phyloP scores from a whole-genome alignment of 768 basidiomycete species.

The Cubamyces sp. region DNA sequence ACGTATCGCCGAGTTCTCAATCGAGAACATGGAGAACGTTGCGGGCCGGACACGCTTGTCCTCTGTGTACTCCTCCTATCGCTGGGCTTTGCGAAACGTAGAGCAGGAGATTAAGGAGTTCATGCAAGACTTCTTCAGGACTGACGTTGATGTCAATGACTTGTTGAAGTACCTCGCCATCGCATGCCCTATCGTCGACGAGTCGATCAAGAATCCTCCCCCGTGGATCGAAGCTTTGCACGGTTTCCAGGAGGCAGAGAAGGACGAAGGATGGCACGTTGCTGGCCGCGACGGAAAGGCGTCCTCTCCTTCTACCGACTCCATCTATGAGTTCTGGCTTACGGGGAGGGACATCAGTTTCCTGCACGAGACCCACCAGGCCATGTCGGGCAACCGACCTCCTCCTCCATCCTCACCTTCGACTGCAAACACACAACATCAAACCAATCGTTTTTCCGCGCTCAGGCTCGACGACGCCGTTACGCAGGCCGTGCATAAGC shows the following conservation, averaged over 20 bases:
- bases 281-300: slow-evolving; percentile 3
- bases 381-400: background rate
- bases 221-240: slow-evolving; percentile 44
- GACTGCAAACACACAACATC: too few species aligned
- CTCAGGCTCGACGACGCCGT: too few species aligned
- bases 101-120: slow-evolving; percentile 51
- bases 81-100: slow-evolving; percentile 35
- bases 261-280: slow-evolving; percentile 17
- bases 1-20: slow-evolving; percentile 57
- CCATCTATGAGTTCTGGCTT: slow-evolving; percentile 57
- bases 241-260: background rate
- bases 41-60: slow-evolving; percentile 42
- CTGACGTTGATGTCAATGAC: slow-evolving; percentile 40
- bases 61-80: slow-evolving; percentile 41
- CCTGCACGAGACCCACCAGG: slow-evolving; percentile 33
- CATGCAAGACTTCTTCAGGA: slow-evolving; percentile 46
- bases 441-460: too few species aligned
- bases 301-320: slow-evolving; percentile 23
- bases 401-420: background rate
- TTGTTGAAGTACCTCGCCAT: slow-evolving; percentile 47
- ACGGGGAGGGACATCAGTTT: slow-evolving; percentile 52
- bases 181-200: slow-evolving; percentile 52
- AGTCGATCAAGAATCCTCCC: slow-evolving; percentile 47
- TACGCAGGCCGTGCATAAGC: too few species aligned
- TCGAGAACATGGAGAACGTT: slow-evolving; percentile 58